These are phyloP conservation scores for Cetradonia linearis DNA, from an alignment of 495 filamentous ascomycete genomes.

Conservation along the genomic window DNA sequence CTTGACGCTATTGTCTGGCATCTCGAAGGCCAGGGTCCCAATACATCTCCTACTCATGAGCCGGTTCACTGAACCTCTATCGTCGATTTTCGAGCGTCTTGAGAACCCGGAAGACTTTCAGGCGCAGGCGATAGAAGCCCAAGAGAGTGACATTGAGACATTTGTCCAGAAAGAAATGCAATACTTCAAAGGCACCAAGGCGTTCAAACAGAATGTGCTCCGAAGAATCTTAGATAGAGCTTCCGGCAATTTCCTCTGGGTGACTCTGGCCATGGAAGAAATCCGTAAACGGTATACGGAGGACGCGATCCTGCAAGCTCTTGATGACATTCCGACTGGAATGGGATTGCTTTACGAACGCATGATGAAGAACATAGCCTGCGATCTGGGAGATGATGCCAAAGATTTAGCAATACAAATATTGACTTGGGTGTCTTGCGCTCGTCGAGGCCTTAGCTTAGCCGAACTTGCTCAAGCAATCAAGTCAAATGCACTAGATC, in stretches of 20 bases:
- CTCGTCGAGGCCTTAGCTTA: slow-evolving; percentile 26
- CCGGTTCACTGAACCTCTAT: background rate
- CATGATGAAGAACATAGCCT: slow-evolving; percentile 22
- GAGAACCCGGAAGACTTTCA: background rate
- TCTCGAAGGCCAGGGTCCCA: slow-evolving; percentile 8
- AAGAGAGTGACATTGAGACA: slow-evolving; percentile 20
- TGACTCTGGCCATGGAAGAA: slow-evolving; percentile 29
- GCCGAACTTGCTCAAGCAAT: slow-evolving; percentile 30
- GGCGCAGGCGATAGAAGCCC: background rate
- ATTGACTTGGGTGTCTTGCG: slow-evolving; percentile 29
- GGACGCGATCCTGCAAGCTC: slow-evolving; percentile 25
- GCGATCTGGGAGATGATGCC: slow-evolving; percentile 11
- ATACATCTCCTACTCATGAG: slow-evolving; percentile 7
- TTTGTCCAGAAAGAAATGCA: slow-evolving; percentile 22
- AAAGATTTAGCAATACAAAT: slow-evolving; percentile 25
- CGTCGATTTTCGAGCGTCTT: background rate
- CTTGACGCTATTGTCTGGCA: slow-evolving; percentile 25
- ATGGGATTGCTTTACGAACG: slow-evolving; percentile 31
- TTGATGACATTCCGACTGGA: slow-evolving; percentile 29
- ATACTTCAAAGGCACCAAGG: slow-evolving; percentile 15
- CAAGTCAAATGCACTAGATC: slow-evolving; percentile 24
- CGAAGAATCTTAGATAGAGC: slow-evolving; percentile 27
- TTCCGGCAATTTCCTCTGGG: slow-evolving; percentile 33
- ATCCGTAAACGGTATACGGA: slow-evolving; percentile 24
- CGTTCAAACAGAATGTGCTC: slow-evolving; percentile 20